These are phyloP conservation scores for Kwoniella dejecticola DNA, from an alignment of 768 basidiomycete genomes.

Conservation along the genomic window DNA sequence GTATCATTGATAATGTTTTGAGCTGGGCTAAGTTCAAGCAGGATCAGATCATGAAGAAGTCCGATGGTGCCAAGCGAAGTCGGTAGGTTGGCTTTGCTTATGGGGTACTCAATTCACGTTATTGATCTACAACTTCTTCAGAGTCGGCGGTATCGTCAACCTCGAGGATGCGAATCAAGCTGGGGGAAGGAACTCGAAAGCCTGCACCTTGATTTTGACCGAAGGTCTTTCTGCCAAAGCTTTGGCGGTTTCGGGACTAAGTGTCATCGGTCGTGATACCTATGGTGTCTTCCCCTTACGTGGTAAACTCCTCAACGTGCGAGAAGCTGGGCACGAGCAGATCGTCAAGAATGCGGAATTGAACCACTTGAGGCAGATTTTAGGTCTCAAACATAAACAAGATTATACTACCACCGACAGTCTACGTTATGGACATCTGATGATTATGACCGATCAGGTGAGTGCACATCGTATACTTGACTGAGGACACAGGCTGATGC, in stretches of 20 bases:
- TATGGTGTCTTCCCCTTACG: slow-evolving; percentile 98
- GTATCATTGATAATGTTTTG: slow-evolving; percentile 86
- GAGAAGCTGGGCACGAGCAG: slow-evolving; percentile 92
- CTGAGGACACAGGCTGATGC: too few relatives aligned
- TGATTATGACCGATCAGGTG: slow-evolving; percentile 99
- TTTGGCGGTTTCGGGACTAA: slow-evolving; percentile 88
- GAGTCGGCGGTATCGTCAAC: slow-evolving; percentile 87
- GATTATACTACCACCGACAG: slow-evolving; percentile 70
- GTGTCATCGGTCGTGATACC: slow-evolving; percentile 92
- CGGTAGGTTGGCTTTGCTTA: slow-evolving; percentile 64
- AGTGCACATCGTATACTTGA: slow-evolving; percentile 45
- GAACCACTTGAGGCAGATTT: slow-evolving; percentile 94
- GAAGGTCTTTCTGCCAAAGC: slow-evolving; percentile 99
- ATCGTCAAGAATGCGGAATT: slow-evolving; percentile 99
- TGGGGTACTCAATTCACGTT: background rate
- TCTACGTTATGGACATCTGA: slow-evolving; percentile 87
- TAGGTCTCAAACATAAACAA: slow-evolving; percentile 93
- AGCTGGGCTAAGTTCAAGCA: slow-evolving; percentile 98
- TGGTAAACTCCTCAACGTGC: slow-evolving; percentile 94
- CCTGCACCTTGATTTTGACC: slow-evolving; percentile 93
- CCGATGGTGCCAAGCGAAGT: slow-evolving; percentile 85
- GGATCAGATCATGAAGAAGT: slow-evolving; percentile 93
- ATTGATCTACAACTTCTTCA: slow-evolving; percentile 50
- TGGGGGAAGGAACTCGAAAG: slow-evolving; percentile 73
- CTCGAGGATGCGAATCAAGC: slow-evolving; percentile 97